These are phyloP conservation scores for Metroxylon sagu DNA, from an alignment of 176 grass and related monocot species.

Conservation along the genomic window DNA sequence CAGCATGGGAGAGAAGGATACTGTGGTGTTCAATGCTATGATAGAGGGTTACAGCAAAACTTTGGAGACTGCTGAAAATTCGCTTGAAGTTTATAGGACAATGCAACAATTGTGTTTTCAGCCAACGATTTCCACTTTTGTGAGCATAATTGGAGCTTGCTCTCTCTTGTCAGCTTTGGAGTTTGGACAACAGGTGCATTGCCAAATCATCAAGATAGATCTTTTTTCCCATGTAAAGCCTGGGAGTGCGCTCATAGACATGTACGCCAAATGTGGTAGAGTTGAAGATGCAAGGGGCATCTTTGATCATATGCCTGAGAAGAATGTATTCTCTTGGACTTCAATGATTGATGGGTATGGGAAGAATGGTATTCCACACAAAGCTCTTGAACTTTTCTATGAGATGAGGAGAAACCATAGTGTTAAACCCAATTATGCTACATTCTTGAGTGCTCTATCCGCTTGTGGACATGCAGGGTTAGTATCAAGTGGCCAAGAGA, in stretches of 20 bases:
- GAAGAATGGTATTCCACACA: slow-evolving; percentile 53
- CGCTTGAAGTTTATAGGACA: slow-evolving; percentile 49
- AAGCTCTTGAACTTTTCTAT: slow-evolving; percentile 52
- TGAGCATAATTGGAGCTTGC: slow-evolving; percentile 71
- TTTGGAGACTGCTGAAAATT: slow-evolving; percentile 36
- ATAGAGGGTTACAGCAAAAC: slow-evolving; percentile 62
- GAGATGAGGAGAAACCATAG: slow-evolving; percentile 27
- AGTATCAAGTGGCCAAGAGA: slow-evolving; percentile 42
- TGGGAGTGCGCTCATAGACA: slow-evolving; percentile 63
- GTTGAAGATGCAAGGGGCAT: slow-evolving; percentile 44
- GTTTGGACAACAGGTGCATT: slow-evolving; percentile 67
- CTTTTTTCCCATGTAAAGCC: slow-evolving; percentile 39
- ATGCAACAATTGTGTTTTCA: slow-evolving; percentile 35
- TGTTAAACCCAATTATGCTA: slow-evolving; percentile 57
- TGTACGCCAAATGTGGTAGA: slow-evolving; percentile 82
- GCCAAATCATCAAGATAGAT: slow-evolving; percentile 44
- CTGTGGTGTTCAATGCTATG: slow-evolving; percentile 62
- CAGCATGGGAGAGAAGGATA: slow-evolving; percentile 39
- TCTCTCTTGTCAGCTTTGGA: slow-evolving; percentile 47
- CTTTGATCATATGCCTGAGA: slow-evolving; percentile 43
- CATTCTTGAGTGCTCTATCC: slow-evolving; percentile 59
- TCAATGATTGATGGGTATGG: slow-evolving; percentile 89
- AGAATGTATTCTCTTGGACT: slow-evolving; percentile 79
- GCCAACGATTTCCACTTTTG: slow-evolving; percentile 52
- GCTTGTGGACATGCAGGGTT: slow-evolving; percentile 65